phyloP scores from a whole-genome alignment of 2,329 filamentous ascomycete genomes.

The Achaetomium macrosporum region DNA sequence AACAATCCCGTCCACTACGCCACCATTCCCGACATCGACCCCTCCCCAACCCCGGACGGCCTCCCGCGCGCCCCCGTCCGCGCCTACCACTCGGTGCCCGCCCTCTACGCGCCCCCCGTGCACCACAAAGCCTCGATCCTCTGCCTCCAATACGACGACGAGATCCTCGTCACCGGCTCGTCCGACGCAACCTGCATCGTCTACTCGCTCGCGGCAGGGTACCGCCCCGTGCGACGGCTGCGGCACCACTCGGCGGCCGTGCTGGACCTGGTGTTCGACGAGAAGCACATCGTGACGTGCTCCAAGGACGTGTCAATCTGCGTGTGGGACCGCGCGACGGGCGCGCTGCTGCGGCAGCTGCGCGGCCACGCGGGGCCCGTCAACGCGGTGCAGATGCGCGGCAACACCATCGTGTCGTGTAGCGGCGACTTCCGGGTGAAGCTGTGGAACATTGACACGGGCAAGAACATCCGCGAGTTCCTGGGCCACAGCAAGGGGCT shows the following conservation, averaged over 20 bases:
- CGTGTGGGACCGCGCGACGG: slow-evolving; percentile 84
- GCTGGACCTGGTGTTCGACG: slow-evolving; percentile 87
- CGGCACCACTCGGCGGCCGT: slow-evolving; percentile 79
- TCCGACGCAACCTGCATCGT: slow-evolving; percentile 89
- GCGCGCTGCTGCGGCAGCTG: slow-evolving; percentile 69
- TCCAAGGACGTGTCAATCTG: slow-evolving; percentile 94
- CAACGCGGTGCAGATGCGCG: slow-evolving; percentile 91
- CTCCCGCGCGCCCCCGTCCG: slow-evolving; percentile 27
- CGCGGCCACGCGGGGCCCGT: slow-evolving; percentile 85
- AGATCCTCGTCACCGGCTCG: slow-evolving; percentile 90
- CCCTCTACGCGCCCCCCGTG: slow-evolving; percentile 50
- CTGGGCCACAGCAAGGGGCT: slow-evolving; percentile 85
- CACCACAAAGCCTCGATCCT: slow-evolving; percentile 91
- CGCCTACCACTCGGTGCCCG: slow-evolving; percentile 43
- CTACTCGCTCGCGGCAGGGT: slow-evolving; percentile 75
- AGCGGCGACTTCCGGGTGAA: slow-evolving; percentile 91
- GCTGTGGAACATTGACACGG: slow-evolving; percentile 90
- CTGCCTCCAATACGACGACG: slow-evolving; percentile 88
- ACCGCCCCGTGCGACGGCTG: slow-evolving; percentile 73
- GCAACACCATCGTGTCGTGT: slow-evolving; percentile 87
- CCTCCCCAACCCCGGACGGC: slow-evolving; percentile 15
- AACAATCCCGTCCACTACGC: slow-evolving; percentile 51
- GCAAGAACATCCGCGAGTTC: slow-evolving; percentile 85
- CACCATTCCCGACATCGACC: slow-evolving; percentile 45
- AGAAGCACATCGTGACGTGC: slow-evolving; percentile 90